Percentiles rank a stretch among this genome's conserved stretches.
Evolutionary conservation across 2,329 filamentous ascomycete species (phyloP).

Genomic region (Stagonosporopsis chrysanthemi): DNA sequence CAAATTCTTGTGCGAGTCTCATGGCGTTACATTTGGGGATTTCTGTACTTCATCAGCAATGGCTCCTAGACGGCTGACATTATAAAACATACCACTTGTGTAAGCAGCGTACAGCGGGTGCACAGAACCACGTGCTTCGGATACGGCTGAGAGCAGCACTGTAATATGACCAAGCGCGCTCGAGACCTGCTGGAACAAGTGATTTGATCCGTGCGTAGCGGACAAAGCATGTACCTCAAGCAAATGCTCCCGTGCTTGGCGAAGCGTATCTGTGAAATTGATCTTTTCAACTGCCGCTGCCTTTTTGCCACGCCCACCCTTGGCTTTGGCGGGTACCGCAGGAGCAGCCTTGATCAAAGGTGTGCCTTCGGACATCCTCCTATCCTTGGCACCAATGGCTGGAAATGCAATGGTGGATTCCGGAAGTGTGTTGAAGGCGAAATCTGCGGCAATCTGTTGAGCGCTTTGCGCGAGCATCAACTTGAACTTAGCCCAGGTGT

Average conservation of each 20-base stretch:
- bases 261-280: constrained; percentile 66
- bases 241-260: constrained; percentile 71
- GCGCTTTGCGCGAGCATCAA: constrained; percentile 73
- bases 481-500: constrained; percentile 68
- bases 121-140: constrained; percentile 40
- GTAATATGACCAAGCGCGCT: constrained; percentile 48
- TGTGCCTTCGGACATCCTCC: constrained; percentile 34
- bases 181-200: constrained; percentile 62
- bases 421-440: constrained; percentile 86
- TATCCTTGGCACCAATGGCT: constrained; percentile 59
- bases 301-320: constrained; percentile 35
- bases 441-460: constrained; percentile 76
- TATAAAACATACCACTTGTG: constrained; percentile 41
- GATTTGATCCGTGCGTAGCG: constrained; percentile 63
- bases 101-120: constrained; percentile 52
- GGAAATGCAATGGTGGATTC: constrained; percentile 93
- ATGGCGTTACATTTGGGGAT: constrained; percentile 74
- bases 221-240: constrained; percentile 66
- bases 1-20: constrained; percentile 68
- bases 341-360: constrained; percentile 23
- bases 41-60: constrained; percentile 57
- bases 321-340: constrained; percentile 21
- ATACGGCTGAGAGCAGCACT: constrained; percentile 50
- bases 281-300: constrained; percentile 26
- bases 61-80: not conserved